Evolutionary conservation across 805 yeast genomes (phyloP).

Genomic region (Hanseniaspora occidentalis): DNA sequence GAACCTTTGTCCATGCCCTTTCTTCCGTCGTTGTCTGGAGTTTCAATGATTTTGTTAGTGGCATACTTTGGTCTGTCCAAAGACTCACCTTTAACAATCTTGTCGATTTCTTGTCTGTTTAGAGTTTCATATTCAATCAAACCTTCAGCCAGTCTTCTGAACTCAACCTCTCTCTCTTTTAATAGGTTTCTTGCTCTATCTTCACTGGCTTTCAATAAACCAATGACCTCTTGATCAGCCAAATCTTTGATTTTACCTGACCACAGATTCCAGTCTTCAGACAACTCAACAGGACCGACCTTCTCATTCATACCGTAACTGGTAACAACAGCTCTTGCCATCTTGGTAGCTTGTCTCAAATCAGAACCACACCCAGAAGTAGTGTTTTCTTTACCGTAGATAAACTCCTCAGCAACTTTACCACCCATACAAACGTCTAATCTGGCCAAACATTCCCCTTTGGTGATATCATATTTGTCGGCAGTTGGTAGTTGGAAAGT

Average conservation of each 20-base stretch:
- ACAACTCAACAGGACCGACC: conserved; percentile 82
- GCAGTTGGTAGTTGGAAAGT: conserved; percentile 97
- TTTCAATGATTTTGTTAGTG: conserved; percentile 64
- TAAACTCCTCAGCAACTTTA: conserved; percentile 88
- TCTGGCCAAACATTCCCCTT: conserved; percentile 77
- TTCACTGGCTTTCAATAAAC: conserved; percentile 62
- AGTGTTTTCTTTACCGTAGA: conserved; percentile 83
- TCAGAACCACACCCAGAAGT: conserved; percentile 95
- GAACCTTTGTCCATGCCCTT: conserved; percentile 21
- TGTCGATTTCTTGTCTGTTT: conserved; percentile 81
- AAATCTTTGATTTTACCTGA: conserved; percentile 74
- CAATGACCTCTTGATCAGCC: conserved; percentile 88
- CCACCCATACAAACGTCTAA: conserved; percentile 99
- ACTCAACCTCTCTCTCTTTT: conserved; percentile 48
- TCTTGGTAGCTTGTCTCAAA: conserved; percentile 75
- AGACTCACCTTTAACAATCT: conserved; percentile 68
- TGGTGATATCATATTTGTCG: conserved; percentile 93
- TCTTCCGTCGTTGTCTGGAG: conserved; percentile 34
- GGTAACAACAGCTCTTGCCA: conserved; percentile 95
- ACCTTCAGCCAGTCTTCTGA: conserved; percentile 84
- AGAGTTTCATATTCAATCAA: conserved; percentile 90
- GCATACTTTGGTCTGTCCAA: conserved; percentile 55
- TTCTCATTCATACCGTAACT: conserved; percentile 91
- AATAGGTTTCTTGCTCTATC: conserved; percentile 64
- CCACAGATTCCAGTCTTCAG: conserved; percentile 94